phyloP scores from a whole-genome alignment of 2,329 filamentous ascomycete genomes.

The Pleomassaria siparia region DNA sequence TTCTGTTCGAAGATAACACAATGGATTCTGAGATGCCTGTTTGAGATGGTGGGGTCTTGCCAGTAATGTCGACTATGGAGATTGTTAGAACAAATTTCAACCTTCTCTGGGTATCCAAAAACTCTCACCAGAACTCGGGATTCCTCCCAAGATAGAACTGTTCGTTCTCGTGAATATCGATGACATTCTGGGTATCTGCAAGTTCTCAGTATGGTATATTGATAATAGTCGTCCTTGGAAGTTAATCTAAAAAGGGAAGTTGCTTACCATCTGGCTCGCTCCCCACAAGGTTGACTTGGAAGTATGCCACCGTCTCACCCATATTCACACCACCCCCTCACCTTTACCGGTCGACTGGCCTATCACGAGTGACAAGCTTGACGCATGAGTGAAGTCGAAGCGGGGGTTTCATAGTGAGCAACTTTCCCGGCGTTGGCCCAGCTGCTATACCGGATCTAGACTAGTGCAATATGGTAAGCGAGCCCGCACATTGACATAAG shows the following conservation, averaged over 20 bases:
- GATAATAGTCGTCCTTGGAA: not conserved
- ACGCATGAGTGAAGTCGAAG: not conserved
- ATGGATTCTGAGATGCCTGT: constrained; percentile 49
- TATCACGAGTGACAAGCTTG: not conserved
- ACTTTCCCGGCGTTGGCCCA: constrained; percentile 4
- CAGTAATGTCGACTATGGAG: constrained; percentile 32
- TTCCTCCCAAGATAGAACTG: constrained; percentile 41
- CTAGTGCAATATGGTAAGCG: constrained; percentile 16
- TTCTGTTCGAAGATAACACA: constrained; percentile 50
- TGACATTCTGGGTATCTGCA: constrained; percentile 26
- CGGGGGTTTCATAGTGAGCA: constrained; percentile 1
- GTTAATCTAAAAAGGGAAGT: not conserved
- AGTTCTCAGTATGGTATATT: constrained; percentile 14
- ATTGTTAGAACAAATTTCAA: constrained; percentile 18
- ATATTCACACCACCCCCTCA: constrained; percentile 21
- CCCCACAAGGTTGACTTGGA: constrained; percentile 25
- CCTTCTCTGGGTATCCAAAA: not conserved
- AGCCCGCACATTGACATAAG: constrained; percentile 24
- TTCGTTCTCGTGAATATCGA: constrained; percentile 38
- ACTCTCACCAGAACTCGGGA: constrained; percentile 33
- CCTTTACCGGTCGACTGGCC: not conserved
- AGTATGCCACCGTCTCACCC: constrained; percentile 26
- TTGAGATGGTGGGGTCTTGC: constrained; percentile 45
- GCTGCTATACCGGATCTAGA: not conserved
- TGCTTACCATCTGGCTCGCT: constrained; percentile 20